phyloP scores from a whole-genome alignment of 306 rosid species.

The Vigna unguiculata region DNA sequence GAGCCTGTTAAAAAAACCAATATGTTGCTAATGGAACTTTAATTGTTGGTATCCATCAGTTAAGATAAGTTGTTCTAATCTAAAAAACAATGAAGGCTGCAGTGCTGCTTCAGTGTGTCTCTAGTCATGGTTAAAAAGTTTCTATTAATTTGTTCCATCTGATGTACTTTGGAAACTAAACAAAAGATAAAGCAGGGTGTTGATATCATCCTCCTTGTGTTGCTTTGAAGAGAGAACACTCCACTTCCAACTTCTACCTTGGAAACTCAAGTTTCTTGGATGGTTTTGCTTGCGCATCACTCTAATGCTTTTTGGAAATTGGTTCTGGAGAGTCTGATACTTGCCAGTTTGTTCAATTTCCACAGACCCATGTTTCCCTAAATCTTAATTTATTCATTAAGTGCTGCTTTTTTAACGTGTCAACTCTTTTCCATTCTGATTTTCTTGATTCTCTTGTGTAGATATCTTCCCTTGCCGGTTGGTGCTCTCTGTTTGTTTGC shows the following conservation, averaged over 20 bases:
- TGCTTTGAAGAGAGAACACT: too few species aligned
- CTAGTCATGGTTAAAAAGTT: neutral
- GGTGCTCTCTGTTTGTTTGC: conserved; percentile 78
- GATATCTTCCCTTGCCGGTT: conserved; percentile 72
- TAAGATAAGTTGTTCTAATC: neutral
- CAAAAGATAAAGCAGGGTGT: neutral
- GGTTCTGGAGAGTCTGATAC: neutral
- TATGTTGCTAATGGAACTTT: neutral
- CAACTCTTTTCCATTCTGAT: neutral
- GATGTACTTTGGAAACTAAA: conserved; percentile 14
- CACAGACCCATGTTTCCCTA: neutral
- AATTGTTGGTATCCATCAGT: neutral
- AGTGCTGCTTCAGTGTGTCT: neutral
- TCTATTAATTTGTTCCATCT: conserved; percentile 2
- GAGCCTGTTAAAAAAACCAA: neutral
- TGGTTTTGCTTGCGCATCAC: too few species aligned
- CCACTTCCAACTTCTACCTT: too few species aligned
- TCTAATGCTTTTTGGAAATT: too few species aligned
- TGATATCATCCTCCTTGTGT: too few species aligned
- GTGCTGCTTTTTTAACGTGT: neutral
- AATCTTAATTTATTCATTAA: neutral
- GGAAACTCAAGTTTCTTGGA: too few species aligned
- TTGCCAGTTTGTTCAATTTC: neutral
- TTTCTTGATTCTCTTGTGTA: conserved; percentile 20
- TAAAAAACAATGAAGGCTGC: neutral